Evolutionary conservation across 1,284 basidiomycete genomes (phyloP), one percentile per base, ranked within the genome.

Genomic region (Malassezia furfur): DNA sequence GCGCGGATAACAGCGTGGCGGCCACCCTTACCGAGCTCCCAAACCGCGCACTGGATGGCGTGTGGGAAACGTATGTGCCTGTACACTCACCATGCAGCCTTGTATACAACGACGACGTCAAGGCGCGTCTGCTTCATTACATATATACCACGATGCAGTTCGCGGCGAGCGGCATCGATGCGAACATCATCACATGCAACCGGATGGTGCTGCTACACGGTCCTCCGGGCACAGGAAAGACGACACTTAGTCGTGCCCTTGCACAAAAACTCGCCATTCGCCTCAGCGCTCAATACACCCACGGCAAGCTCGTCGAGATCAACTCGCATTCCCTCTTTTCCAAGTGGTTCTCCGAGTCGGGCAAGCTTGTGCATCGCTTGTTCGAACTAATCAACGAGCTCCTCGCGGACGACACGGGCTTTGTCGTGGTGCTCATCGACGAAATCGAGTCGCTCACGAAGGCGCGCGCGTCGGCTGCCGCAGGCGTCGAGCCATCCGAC

Each of bases 171-270:
- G 81, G 84, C 57, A 84, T 98, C 31, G 87, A 96, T 71, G 86
- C 85, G 74, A 93, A 96, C 68, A 79, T 96, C 22, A 84, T 96
- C 22, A 85, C 88, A 0, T 96, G 91, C 89, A 96, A 96, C 74
- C 83, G 91, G 2, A 85, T 98, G 2, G 85, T 96, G 0, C 78
- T 99, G 1, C 79, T 99, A 12, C 91, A 98, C 74, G 94, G 94
- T 0, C 94, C 94, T 11, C 93, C 94, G 0, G 93, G 94, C 0
- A 98, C 94, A 0, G 94, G 94, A 17, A 98, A 99, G 77, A 98
- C 94, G 0, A 90, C 87, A 1, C 79, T 99, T 2, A 96, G 91
- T 75, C 83, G 89, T 47, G 91, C 91, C 12, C 79, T 98, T 6
- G 90, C 93, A 0, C 94, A 99, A 65, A 99, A 98, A 70, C 80